Conservation (phyloP, 345 rosid species). For the Salix purpurea region DNA sequence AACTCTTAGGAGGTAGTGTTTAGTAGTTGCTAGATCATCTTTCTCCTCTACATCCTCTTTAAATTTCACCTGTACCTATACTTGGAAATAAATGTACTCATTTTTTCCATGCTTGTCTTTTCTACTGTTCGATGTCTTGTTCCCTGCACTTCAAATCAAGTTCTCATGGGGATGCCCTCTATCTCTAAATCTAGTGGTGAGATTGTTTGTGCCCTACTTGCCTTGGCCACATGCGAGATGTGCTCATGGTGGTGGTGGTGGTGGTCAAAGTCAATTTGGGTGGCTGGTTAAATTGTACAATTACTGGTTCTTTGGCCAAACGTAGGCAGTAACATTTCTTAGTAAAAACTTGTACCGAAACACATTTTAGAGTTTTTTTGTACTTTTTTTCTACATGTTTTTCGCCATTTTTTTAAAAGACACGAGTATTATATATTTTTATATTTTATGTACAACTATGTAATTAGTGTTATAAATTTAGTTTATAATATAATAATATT, state of each 20-base stretch:
- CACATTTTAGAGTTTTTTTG: too few species aligned
- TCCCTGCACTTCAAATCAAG: background rate
- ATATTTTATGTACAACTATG: too few species aligned
- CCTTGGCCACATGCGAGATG: background rate
- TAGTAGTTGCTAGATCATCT: constrained; percentile 19
- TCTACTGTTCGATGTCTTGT: constrained; percentile 1
- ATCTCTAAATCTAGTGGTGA: constrained; percentile 2
- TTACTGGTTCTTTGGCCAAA: too few species aligned
- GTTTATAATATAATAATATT: too few species aligned
- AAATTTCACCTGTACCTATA: constrained; percentile 24
- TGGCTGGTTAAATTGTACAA: background rate
- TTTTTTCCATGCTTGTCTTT: constrained; percentile 6
- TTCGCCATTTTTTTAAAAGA: too few species aligned
- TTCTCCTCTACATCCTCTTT: background rate
- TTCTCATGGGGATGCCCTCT: constrained; percentile 20
- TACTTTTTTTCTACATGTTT: too few species aligned
- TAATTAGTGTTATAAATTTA: too few species aligned
- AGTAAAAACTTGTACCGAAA: too few species aligned
- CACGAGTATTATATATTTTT: too few species aligned
- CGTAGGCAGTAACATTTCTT: too few species aligned
- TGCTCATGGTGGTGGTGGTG: background rate
- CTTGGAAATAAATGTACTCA: constrained; percentile 31
- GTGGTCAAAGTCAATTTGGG: background rate
- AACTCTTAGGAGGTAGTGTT: constrained; percentile 20
- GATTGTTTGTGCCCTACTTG: constrained; percentile 12